A percentile compares a stretch with the other conserved stretches of the same genome.
Evolutionary conservation across 169 alveolate species (phyloP).

Genomic region (Eimeria sp.): DNA sequence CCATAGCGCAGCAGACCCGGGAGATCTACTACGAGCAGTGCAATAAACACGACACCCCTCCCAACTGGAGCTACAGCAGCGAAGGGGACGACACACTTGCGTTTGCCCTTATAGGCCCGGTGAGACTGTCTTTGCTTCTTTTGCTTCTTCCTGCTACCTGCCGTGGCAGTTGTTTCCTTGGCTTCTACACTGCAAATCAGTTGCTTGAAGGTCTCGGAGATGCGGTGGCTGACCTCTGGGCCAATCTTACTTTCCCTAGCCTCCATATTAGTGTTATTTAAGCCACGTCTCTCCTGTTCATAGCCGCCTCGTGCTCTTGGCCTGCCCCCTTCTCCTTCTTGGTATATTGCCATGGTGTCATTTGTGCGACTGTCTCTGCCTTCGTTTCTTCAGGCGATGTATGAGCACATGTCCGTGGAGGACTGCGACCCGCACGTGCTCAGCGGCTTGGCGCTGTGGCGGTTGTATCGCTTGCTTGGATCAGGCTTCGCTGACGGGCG

Average conservation of each 20-base stretch:
- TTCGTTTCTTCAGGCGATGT: constrained; percentile 80
- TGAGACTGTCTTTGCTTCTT: constrained; percentile 8
- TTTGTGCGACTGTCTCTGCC: not conserved
- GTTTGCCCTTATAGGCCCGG: constrained; percentile 79
- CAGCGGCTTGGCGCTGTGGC: constrained; percentile 86
- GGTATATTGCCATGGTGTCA: not conserved
- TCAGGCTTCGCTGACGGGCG: constrained; percentile 89
- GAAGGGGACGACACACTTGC: constrained; percentile 81
- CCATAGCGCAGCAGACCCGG: constrained; percentile 86
- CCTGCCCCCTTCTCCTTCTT: not conserved
- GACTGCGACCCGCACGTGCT: constrained; percentile 86
- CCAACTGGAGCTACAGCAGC: constrained; percentile 79
- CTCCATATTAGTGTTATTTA: not conserved
- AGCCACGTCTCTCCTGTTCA: not conserved
- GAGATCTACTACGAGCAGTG: constrained; percentile 86
- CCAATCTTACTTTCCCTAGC: not conserved
- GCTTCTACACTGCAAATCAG: not conserved
- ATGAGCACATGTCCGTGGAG: constrained; percentile 88
- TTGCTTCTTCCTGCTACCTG: not conserved
- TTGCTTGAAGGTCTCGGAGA: not conserved
- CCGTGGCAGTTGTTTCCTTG: not conserved
- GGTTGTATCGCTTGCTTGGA: constrained; percentile 56
- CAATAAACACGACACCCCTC: constrained; percentile 85
- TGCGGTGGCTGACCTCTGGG: not conserved
- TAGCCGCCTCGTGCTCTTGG: not conserved